A percentile compares a stretch with the other conserved stretches of the same genome.
Conservation (phyloP, 495 filamentous ascomycete species). For the Hyphodiscus hymeniophilus region DNA sequence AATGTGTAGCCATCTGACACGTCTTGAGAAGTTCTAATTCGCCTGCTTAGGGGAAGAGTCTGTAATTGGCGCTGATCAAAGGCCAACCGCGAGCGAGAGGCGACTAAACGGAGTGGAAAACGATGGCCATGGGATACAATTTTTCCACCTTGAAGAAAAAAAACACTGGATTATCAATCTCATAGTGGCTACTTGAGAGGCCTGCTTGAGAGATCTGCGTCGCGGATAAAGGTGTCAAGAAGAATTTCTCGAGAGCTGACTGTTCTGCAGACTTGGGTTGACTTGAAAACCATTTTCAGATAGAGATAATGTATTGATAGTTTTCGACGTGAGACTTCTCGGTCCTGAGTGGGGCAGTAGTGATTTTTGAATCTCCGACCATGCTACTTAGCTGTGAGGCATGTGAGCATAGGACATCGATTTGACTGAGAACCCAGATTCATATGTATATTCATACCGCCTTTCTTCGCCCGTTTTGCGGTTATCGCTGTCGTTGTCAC, state of each 20-base stretch:
- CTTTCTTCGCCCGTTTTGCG: no score
- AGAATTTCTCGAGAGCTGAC: neutral
- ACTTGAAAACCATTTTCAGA: neutral
- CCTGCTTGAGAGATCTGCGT: neutral
- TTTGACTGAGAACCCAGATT: no score
- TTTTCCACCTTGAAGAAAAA: neutral
- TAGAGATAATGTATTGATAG: no score
- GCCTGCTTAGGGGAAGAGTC: neutral
- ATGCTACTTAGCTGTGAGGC: no score
- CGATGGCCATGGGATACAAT: neutral
- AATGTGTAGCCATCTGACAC: neutral
- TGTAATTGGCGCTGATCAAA: neutral
- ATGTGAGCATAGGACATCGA: no score
- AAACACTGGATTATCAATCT: neutral
- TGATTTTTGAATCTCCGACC: no score
- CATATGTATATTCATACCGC: no score
- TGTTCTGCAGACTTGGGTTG: neutral
- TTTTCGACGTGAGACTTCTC: no score
- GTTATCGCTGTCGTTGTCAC: no score
- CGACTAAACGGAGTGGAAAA: neutral
- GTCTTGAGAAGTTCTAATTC: neutral
- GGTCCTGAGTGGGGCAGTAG: no score
- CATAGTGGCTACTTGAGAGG: neutral
- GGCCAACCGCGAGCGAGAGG: neutral
- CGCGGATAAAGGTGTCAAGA: neutral